Conservation (phyloP, 257 asterid species). For the Solanum pinnatisectum region DNA sequence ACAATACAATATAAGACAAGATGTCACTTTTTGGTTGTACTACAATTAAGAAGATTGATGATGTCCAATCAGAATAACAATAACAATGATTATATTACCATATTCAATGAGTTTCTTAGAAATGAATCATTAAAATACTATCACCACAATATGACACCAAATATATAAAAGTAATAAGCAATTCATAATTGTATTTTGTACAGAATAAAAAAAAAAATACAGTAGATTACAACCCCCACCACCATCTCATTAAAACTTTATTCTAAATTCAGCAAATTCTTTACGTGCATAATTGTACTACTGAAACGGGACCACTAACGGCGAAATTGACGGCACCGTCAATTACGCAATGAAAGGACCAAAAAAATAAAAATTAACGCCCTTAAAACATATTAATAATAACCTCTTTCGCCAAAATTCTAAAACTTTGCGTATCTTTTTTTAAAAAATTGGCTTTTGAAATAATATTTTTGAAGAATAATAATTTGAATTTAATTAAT, state of each 20-base stretch:
- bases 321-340: conserved; percentile 4
- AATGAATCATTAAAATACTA: neutral
- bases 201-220: neutral
- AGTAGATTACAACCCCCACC: neutral
- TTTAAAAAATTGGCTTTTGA: neutral
- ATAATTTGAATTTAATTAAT: neutral
- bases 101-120: neutral
- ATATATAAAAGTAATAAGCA: neutral
- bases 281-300: neutral
- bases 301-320: neutral
- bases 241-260: neutral
- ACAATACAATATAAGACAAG: neutral
- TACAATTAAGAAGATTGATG: neutral
- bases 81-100: neutral
- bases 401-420: neutral
- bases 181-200: neutral
- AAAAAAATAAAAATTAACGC: neutral
- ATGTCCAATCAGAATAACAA: neutral
- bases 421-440: neutral
- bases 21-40: neutral
- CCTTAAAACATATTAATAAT: neutral
- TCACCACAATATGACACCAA: neutral
- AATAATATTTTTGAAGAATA: neutral
- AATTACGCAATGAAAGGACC: neutral
- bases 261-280: neutral